Conservation (phyloP, 768 basidiomycete genomes). For the Inosperma sp. region DNA sequence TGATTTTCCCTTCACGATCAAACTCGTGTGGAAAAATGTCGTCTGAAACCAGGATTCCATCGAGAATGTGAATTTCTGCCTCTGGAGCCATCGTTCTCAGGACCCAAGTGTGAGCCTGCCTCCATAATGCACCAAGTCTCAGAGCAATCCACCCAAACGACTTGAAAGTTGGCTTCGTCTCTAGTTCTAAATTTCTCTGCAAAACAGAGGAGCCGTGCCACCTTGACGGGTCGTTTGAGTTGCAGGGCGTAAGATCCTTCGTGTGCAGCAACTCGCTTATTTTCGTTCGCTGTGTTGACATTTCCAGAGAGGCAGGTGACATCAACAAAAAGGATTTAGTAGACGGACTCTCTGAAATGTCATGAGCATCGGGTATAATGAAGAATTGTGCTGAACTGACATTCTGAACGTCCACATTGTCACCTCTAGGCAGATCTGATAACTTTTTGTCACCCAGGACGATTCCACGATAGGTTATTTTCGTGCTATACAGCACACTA, state of each 20-base stretch:
- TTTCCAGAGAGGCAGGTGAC: conserved; percentile 74
- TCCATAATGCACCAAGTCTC: conserved; percentile 80
- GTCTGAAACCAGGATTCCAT: no score
- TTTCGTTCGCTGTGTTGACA: conserved; percentile 54
- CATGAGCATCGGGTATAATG: not conserved
- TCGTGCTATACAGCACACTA: conserved; percentile 83
- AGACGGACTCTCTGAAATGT: conserved; percentile 56
- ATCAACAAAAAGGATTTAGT: conserved; percentile 66
- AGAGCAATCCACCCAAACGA: conserved; percentile 96
- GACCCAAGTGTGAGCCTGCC: conserved; percentile 65
- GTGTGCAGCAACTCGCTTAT: conserved; percentile 53
- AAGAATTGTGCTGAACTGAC: conserved; percentile 33
- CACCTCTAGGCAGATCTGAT: conserved; percentile 71
- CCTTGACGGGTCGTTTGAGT: conserved; percentile 70
- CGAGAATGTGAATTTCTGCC: conserved; percentile 31
- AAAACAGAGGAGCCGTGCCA: conserved; percentile 85
- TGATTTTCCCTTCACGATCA: no score
- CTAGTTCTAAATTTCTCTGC: conserved; percentile 68
- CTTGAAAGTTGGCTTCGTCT: conserved; percentile 66
- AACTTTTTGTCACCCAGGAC: conserved; percentile 70
- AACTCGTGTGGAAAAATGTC: no score
- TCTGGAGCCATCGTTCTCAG: conserved; percentile 44
- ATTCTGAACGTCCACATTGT: conserved; percentile 65
- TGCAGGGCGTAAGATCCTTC: conserved; percentile 71
- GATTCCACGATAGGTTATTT: conserved; percentile 76